Evolutionary conservation across 75 land plant genomes (phyloP).

Genomic region (Adiantum capillusveneris): DNA sequence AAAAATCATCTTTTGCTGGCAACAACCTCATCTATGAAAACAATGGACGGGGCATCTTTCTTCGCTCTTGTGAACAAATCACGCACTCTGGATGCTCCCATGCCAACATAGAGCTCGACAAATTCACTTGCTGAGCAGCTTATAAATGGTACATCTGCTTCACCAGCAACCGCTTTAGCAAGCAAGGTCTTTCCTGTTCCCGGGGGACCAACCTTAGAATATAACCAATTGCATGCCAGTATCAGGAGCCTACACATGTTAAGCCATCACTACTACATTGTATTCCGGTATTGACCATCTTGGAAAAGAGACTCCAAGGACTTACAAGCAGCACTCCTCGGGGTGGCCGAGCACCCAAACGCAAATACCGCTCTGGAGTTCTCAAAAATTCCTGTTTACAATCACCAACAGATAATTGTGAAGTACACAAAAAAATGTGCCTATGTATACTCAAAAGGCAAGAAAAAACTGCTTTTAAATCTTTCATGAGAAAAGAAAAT

Average conservation of each 20-base stretch:
- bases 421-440: too few relatives aligned
- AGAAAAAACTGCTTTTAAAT: too few relatives aligned
- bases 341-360: slow-evolving; percentile 96
- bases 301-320: neutral
- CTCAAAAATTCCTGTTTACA: slow-evolving; percentile 70
- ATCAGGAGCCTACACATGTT: neutral
- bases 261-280: too few relatives aligned
- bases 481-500: too few relatives aligned
- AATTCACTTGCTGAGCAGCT: slow-evolving; percentile 99
- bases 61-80: slow-evolving; percentile 97
- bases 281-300: too few relatives aligned
- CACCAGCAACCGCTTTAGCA: slow-evolving; percentile 98
- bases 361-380: slow-evolving; percentile 77
- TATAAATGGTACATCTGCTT: slow-evolving; percentile 96
- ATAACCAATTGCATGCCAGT: neutral
- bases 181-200: slow-evolving; percentile 97
- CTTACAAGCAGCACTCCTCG: slow-evolving; percentile 89
- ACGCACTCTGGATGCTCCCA: slow-evolving; percentile 98
- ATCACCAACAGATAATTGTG: too few relatives aligned
- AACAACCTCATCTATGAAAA: slow-evolving; percentile 96
- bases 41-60: slow-evolving; percentile 98
- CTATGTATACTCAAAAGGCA: too few relatives aligned
- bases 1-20: too few relatives aligned
- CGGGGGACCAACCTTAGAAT: slow-evolving; percentile 86
- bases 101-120: slow-evolving; percentile 96